Evolutionary conservation across 257 asterid genomes (phyloP).

Genomic region (Solanum peruvianum): DNA sequence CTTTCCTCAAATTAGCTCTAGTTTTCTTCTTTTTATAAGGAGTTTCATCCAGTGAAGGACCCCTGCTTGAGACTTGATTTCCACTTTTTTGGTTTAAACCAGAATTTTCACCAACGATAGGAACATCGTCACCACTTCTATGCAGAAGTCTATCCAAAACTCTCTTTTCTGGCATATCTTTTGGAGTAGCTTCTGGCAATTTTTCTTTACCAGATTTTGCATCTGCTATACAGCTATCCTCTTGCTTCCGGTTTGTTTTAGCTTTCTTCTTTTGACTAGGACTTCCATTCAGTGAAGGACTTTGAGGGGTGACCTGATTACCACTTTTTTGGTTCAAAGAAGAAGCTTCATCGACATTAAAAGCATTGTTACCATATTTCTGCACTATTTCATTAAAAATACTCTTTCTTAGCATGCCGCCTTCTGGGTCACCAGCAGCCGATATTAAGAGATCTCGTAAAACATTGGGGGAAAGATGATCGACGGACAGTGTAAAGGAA

Average conservation of each 20-base stretch:
- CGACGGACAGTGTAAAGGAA: not conserved
- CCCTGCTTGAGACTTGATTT: not conserved
- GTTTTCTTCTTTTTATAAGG: not conserved
- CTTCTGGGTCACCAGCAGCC: constrained; percentile 5
- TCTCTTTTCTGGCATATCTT: not conserved
- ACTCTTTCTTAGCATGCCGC: not conserved
- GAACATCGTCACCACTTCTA: constrained; percentile 2
- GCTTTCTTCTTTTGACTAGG: not conserved
- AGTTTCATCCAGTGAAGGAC: constrained; percentile 4
- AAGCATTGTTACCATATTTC: constrained; percentile 1
- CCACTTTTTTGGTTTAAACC: not conserved
- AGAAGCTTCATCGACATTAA: not conserved
- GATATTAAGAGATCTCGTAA: constrained; percentile 14
- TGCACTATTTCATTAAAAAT: constrained; percentile 14
- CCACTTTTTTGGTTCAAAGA: constrained; percentile 1
- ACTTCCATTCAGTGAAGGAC: not conserved
- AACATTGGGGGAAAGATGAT: constrained; percentile 11
- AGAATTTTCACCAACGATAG: not conserved
- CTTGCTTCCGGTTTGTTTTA: not conserved
- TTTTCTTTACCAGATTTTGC: not conserved
- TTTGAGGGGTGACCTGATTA: not conserved
- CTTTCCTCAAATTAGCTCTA: not conserved
- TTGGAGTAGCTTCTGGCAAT: not conserved
- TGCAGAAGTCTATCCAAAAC: constrained; percentile 7
- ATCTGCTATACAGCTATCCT: not conserved